These are phyloP conservation scores for Sechiopsis laciniata DNA, from an alignment of 306 rosid species.

Conservation along the genomic window DNA sequence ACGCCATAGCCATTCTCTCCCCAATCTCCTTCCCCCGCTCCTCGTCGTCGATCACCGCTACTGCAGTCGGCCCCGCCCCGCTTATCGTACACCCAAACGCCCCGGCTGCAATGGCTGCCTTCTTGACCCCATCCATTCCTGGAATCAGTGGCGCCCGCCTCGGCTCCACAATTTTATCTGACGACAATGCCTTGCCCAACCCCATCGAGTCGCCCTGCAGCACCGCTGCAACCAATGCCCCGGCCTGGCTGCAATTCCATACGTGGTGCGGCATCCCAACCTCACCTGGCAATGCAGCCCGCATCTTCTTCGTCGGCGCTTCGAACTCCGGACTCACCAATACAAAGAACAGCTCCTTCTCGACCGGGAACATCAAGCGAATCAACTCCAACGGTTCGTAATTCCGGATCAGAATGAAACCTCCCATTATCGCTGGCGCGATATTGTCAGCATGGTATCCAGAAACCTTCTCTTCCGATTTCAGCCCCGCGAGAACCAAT, in stretches of 20 bases:
- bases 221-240: constrained; percentile 73
- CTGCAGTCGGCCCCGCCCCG: constrained; percentile 84
- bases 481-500: constrained; percentile 54
- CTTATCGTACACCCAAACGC: constrained; percentile 92
- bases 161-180: constrained; percentile 83
- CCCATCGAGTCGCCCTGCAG: constrained; percentile 52
- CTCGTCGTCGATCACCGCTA: constrained; percentile 44
- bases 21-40: constrained; percentile 47
- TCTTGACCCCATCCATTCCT: constrained; percentile 88
- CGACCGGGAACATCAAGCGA: constrained; percentile 42
- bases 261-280: constrained; percentile 77
- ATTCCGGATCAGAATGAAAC: constrained; percentile 58
- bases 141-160: constrained; percentile 75
- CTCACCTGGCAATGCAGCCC: constrained; percentile 65
- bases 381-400: constrained; percentile 67
- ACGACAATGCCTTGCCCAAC: constrained; percentile 65
- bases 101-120: constrained; percentile 61
- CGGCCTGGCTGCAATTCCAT: constrained; percentile 83
- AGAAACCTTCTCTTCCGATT: constrained; percentile 79
- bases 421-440: constrained; percentile 86
- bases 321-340: constrained; percentile 71
- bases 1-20: constrained; percentile 52
- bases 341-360: constrained; percentile 56
- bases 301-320: constrained; percentile 84
- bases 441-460: constrained; percentile 92